phyloP scores from a whole-genome alignment of 345 rosid species.

The Pugionium dolabratum region DNA sequence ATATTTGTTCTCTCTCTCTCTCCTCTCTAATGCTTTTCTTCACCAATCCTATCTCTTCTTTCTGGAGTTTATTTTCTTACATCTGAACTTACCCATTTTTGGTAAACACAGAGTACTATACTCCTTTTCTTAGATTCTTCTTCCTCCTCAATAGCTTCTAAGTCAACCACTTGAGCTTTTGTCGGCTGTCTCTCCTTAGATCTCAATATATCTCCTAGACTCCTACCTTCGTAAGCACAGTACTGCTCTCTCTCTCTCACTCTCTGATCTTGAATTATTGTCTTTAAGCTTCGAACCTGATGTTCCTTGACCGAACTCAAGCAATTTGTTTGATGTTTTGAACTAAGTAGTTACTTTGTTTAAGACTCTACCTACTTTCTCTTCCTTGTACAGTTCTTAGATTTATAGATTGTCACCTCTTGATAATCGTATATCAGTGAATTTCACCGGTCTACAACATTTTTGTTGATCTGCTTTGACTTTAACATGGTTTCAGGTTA shows the following conservation, averaged over 20 bases:
- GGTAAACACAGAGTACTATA: slow-evolving; percentile 32
- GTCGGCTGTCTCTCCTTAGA: slow-evolving; percentile 32
- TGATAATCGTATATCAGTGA: background rate
- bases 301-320: slow-evolving; percentile 8
- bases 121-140: slow-evolving; percentile 25
- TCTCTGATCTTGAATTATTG: slow-evolving; percentile 29
- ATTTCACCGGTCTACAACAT: background rate
- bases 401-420: slow-evolving; percentile 7
- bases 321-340: slow-evolving; percentile 12
- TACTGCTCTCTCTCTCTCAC: slow-evolving; percentile 13
- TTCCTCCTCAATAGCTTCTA: slow-evolving; percentile 12
- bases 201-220: slow-evolving; percentile 8
- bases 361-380: background rate
- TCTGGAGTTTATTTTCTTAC: slow-evolving; percentile 24
- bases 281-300: slow-evolving; percentile 8
- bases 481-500: slow-evolving; percentile 20
- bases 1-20: slow-evolving; percentile 38
- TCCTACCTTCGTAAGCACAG: slow-evolving; percentile 8
- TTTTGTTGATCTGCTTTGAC: slow-evolving; percentile 24
- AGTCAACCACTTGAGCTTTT: slow-evolving; percentile 34
- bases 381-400: background rate
- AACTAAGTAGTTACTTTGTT: slow-evolving; percentile 15
- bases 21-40: slow-evolving; percentile 30
- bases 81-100: slow-evolving; percentile 34
- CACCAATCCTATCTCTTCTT: slow-evolving; percentile 44